These are phyloP conservation scores for Suillus sp. DNA, from an alignment of 768 basidiomycete species.

Conservation along the genomic window DNA sequence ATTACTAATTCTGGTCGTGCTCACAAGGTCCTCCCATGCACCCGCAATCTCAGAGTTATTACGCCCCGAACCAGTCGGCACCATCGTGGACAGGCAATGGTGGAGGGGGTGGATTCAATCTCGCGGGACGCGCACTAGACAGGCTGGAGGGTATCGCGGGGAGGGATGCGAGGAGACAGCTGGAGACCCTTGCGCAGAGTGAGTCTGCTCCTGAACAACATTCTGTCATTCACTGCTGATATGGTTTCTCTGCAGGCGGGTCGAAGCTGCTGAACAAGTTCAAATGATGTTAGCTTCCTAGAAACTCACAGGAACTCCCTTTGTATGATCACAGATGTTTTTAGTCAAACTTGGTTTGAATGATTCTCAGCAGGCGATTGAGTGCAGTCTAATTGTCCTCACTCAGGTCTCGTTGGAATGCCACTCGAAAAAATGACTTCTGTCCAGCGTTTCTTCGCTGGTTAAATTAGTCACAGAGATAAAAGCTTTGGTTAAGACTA, in stretches of 20 bases:
- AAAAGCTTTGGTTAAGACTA: not conserved
- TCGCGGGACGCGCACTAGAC: slow-evolving; percentile 42
- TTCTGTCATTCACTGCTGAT: slow-evolving; percentile 4
- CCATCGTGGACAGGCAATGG: slow-evolving; percentile 2
- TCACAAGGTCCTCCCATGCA: slow-evolving; percentile 15
- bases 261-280: slow-evolving; percentile 19
- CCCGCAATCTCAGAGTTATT: slow-evolving; percentile 16
- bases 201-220: slow-evolving; percentile 31
- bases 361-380: too few relatives aligned
- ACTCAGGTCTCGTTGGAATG: too few relatives aligned
- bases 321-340: not conserved
- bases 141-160: slow-evolving; percentile 62
- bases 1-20: slow-evolving; percentile 2
- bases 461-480: not conserved
- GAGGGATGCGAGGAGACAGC: slow-evolving; percentile 46
- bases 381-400: too few relatives aligned
- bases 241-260: slow-evolving; percentile 10
- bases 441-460: not conserved
- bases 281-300: slow-evolving; percentile 8
- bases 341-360: not conserved
- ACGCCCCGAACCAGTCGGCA: slow-evolving; percentile 17
- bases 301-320: not conserved
- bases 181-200: slow-evolving; percentile 58
- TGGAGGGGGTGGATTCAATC: slow-evolving; percentile 11
- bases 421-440: not conserved